phyloP scores from a whole-genome alignment of 495 filamentous ascomycete species.

The Schizothecium vesticola region DNA sequence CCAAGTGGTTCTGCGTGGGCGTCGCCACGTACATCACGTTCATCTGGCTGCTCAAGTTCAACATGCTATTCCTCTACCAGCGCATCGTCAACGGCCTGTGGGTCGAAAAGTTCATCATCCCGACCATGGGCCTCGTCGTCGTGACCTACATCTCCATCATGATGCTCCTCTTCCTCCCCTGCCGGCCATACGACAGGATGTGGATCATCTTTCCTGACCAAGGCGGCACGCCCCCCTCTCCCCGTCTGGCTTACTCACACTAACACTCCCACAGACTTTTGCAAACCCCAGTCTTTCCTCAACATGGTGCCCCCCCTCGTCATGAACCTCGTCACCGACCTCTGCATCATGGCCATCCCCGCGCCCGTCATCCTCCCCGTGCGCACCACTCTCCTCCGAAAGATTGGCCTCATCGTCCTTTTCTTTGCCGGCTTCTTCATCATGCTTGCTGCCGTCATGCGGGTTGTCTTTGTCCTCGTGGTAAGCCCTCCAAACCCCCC shows the following conservation, averaged over 20 bases:
- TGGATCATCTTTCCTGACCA: constrained; percentile 8
- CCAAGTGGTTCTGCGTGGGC: constrained; percentile 8
- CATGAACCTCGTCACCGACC: constrained; percentile 10
- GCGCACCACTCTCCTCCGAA: constrained; percentile 6
- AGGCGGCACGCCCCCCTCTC: background rate
- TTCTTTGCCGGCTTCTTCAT: constrained; percentile 12
- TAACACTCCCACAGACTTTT: background rate
- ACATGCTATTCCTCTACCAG: constrained; percentile 13
- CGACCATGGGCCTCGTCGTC: constrained; percentile 6
- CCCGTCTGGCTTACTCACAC: background rate
- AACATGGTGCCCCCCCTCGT: constrained; percentile 11
- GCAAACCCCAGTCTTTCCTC: constrained; percentile 9
- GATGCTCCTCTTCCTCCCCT: constrained; percentile 9
- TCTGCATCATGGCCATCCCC: constrained; percentile 13
- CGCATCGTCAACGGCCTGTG: constrained; percentile 11
- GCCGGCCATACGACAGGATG: constrained; percentile 7
- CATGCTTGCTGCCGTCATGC: constrained; percentile 8
- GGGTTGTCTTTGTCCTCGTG: constrained; percentile 8
- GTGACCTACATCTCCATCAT: constrained; percentile 5
- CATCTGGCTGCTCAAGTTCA: constrained; percentile 15
- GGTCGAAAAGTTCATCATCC: constrained; percentile 11
- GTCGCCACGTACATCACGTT: constrained; percentile 11
- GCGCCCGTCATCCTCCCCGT: constrained; percentile 10
- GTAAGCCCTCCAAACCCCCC: background rate
- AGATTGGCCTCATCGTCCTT: constrained; percentile 1